A percentile compares a stretch with the other conserved stretches of the same genome.
Conservation (phyloP, 805 yeast species). For the Candida nitratophila region DNA sequence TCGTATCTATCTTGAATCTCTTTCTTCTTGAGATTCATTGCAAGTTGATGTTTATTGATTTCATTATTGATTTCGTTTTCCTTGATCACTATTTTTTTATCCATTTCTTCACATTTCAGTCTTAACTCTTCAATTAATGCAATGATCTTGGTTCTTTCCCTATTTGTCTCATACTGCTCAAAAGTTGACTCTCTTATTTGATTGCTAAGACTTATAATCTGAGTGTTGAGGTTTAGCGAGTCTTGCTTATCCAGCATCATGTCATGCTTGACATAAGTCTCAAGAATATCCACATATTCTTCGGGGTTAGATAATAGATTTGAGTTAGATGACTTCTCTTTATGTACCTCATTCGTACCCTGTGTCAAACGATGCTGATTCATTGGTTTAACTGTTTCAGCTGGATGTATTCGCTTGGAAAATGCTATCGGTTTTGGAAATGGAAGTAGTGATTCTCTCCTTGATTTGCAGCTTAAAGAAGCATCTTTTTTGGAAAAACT, state of each 20-base stretch:
- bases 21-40: conserved; percentile 28
- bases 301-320: conserved; percentile 4
- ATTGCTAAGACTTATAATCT: conserved; percentile 5
- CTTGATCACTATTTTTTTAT: conserved; percentile 12
- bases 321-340: no score
- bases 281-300: conserved; percentile 15
- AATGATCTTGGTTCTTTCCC: conserved; percentile 13
- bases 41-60: conserved; percentile 17
- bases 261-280: conserved; percentile 18
- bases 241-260: conserved; percentile 17
- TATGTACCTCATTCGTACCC: no score
- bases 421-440: not conserved
- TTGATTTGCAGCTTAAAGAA: no score
- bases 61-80: conserved; percentile 12
- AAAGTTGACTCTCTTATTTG: conserved; percentile 13
- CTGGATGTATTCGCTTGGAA: not conserved
- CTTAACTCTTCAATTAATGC: conserved; percentile 9
- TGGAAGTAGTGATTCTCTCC: not conserved
- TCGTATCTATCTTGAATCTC: conserved; percentile 14
- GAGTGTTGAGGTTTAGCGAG: conserved; percentile 9
- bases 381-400: no score
- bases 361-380: no score
- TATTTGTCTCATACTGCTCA: conserved; percentile 13
- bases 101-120: conserved; percentile 11
- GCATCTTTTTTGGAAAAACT: no score